These are phyloP conservation scores for Xylaria telfairii DNA, from an alignment of 495 filamentous ascomycete genomes.

Conservation along the genomic window DNA sequence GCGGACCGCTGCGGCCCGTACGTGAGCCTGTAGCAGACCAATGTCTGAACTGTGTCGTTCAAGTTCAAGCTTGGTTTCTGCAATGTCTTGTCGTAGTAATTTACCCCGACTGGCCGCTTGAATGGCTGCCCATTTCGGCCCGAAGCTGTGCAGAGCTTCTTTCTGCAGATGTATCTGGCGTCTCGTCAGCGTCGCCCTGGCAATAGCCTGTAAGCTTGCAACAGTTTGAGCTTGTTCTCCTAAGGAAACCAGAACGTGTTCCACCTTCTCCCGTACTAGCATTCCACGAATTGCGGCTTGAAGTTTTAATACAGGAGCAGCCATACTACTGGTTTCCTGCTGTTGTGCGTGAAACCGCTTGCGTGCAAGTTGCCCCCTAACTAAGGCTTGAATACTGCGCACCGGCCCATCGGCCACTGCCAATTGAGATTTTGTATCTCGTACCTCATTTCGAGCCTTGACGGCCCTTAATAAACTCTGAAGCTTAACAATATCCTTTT, in stretches of 20 bases:
- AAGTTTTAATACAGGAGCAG: conserved; percentile 53
- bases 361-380: conserved; percentile 64
- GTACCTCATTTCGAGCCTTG: conserved; percentile 73
- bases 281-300: conserved; percentile 62
- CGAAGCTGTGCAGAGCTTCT: conserved; percentile 48
- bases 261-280: conserved; percentile 50
- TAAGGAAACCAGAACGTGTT: conserved; percentile 46
- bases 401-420: conserved; percentile 63
- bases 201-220: conserved; percentile 57
- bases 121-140: conserved; percentile 52
- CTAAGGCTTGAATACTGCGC: conserved; percentile 72
- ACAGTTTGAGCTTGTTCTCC: conserved; percentile 45
- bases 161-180: conserved; percentile 43
- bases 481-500: conserved; percentile 74
- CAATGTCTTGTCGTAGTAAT: conserved; percentile 49
- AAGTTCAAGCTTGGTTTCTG: conserved; percentile 47
- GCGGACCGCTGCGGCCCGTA: conserved; percentile 56
- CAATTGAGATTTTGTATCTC: conserved; percentile 66
- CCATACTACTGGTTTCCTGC: conserved; percentile 54
- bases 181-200: conserved; percentile 46
- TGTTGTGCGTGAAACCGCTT: conserved; percentile 58
- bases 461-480: conserved; percentile 83
- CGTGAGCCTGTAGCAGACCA: conserved; percentile 43
- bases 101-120: conserved; percentile 57
- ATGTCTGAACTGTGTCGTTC: conserved; percentile 41